Base-by-base conservation (phyloP, 129 eudicot genomes). In the Logfia minima region DNA sequence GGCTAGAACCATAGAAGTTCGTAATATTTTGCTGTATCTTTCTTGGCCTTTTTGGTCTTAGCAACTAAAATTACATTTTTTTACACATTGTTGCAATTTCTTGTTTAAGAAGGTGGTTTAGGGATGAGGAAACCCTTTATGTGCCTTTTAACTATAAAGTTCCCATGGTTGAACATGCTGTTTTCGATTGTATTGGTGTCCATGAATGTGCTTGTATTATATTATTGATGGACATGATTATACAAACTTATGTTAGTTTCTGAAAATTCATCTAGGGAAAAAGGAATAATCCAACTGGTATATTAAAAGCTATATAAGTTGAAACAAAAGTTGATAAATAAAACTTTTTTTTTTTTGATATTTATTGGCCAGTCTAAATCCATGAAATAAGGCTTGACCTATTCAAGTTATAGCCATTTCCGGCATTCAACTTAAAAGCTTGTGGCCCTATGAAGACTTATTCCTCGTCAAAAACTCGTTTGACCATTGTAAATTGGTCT, bases 1-100 rank as follows among this genome's bases (percentile, higher is more conserved):
- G 97, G 83, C 77, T 92, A 11, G 86, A 87, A 13, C 97, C 97
- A 6, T 91, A 68, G 79, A 79, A 69, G 16, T 9, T 58, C 26
- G 8, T 34, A 16, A 1, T 45, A 0, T 14, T 11, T 55, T 29
- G 75, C 59, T 14, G 43, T 18, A 26, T 62, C 35, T 18, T n/a
- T 64, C 8, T 70, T 19, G 0, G 48, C n/a, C 26, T 28, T 60
- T 39, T 60, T 39, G 52, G 48, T 80, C 39, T 29, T 23, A 11
- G 43, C 5, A 3, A 80, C 66, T 41, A 2, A 18, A 55, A 24
- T 9, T 51, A 31, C 51, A 37, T 37, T 18, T 53, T 43, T 48
- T 48, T 53, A 29, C n/a, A 66, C 23, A 48, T 9, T 55, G 55
- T 3, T 77, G 62, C 34, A 23, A 61, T 61, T 39, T 61, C 34